Percentiles rank a stretch among this genome's conserved stretches.
phyloP scores from a whole-genome alignment of 192 early-diverging fungal species.

The Coemansia furcata region DNA sequence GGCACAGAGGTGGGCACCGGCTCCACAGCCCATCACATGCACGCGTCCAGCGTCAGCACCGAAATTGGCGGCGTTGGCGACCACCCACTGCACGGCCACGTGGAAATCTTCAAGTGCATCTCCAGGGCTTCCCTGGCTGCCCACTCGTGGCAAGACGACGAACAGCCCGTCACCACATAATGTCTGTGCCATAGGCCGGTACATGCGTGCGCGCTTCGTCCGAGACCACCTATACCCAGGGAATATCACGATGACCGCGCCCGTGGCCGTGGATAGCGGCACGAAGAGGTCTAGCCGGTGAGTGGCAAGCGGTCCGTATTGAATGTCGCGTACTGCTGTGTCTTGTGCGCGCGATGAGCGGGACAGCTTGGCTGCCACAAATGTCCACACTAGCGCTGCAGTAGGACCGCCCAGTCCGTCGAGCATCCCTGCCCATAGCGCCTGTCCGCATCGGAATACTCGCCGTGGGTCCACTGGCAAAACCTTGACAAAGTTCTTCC shows the following conservation, averaged over 20 bases:
- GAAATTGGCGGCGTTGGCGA: conserved; percentile 42
- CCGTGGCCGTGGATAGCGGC: conserved; percentile 25
- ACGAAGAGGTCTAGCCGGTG: conserved; percentile 53
- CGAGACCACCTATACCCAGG: conserved; percentile 51
- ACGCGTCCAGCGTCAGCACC: conserved; percentile 48
- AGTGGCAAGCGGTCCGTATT: conserved; percentile 47
- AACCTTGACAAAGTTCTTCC: conserved; percentile 23
- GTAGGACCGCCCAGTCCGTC: conserved; percentile 53
- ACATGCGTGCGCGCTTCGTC: conserved; percentile 48
- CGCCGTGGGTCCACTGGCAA: conserved; percentile 45
- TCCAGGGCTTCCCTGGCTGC: conserved; percentile 28
- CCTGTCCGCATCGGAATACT: conserved; percentile 43
- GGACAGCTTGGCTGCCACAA: conserved; percentile 41
- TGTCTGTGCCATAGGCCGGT: conserved; percentile 54
- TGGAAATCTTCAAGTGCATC: conserved; percentile 49
- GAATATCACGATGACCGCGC: conserved; percentile 38
- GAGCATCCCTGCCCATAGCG: conserved; percentile 50
- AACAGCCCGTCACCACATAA: conserved; percentile 52
- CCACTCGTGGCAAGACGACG: conserved; percentile 49
- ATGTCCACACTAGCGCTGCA: conserved; percentile 35
- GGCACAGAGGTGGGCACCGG: conserved; percentile 49
- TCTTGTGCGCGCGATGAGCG: conserved; percentile 41
- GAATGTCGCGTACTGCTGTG: conserved; percentile 51
- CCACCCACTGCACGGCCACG: conserved; percentile 49
- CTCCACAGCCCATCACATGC: conserved; percentile 48